phyloP scores from a whole-genome alignment of 106 monocot genomes.

The Gastrodia elata region DNA sequence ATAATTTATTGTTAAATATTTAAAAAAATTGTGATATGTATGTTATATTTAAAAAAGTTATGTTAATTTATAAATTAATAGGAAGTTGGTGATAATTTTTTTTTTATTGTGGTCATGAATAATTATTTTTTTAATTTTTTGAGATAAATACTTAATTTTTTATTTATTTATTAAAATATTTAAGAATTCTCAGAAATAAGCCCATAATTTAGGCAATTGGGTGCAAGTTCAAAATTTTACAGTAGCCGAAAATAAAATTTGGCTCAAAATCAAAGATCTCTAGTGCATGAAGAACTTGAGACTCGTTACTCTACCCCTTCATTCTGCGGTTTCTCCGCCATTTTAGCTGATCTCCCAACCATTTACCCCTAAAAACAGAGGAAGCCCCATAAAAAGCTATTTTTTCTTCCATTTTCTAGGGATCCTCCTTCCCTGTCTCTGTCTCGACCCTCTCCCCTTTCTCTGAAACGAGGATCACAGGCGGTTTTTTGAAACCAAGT shows the following conservation, averaged over 20 bases:
- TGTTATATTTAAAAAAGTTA: too few species aligned
- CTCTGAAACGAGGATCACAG: not conserved
- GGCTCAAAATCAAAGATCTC: not conserved
- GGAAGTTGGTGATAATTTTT: too few species aligned
- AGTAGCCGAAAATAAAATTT: not conserved
- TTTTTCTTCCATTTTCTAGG: not conserved
- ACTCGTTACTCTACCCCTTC: not conserved
- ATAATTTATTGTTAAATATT: too few species aligned
- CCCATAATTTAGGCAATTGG: too few species aligned
- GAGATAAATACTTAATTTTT: too few species aligned
- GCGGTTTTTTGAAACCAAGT: not conserved
- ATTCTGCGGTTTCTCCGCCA: slow-evolving; percentile 3
- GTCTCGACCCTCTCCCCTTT: not conserved
- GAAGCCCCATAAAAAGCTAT: not conserved
- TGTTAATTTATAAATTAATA: too few species aligned
- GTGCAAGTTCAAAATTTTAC: not conserved
- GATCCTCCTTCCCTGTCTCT: not conserved
- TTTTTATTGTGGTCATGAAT: too few species aligned
- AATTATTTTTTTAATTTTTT: too few species aligned
- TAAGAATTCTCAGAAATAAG: too few species aligned
- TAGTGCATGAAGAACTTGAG: not conserved
- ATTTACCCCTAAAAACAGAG: not conserved
- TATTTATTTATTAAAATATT: too few species aligned
- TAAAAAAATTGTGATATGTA: too few species aligned
- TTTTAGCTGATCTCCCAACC: not conserved